These are phyloP conservation scores for Salix udensis DNA, from an alignment of 345 rosid species.

Conservation along the genomic window DNA sequence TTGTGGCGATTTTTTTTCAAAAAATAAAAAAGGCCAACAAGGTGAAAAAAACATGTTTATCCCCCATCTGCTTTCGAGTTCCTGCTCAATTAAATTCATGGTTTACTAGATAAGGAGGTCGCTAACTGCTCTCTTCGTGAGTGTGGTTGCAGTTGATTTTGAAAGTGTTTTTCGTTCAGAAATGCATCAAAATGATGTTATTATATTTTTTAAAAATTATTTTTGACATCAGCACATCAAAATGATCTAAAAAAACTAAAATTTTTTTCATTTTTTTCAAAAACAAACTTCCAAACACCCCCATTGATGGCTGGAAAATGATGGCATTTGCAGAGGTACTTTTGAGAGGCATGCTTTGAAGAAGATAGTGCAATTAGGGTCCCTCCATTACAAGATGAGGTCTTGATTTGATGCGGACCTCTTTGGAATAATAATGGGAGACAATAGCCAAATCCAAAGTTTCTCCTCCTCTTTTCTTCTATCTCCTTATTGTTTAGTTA, in stretches of 20 bases:
- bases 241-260: too few relatives aligned
- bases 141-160: too few relatives aligned
- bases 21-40: too few relatives aligned
- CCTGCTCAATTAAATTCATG: background rate
- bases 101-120: background rate
- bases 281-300: too few relatives aligned
- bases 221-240: too few relatives aligned
- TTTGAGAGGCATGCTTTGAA: background rate
- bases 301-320: background rate
- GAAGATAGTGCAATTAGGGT: conserved; percentile 31
- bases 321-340: background rate
- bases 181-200: too few relatives aligned
- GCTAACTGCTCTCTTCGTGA: too few relatives aligned
- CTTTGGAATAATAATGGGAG: conserved; percentile 52
- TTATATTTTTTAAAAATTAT: too few relatives aligned
- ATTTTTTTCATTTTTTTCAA: too few relatives aligned
- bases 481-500: conserved; percentile 20
- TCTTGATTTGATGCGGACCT: conserved; percentile 32
- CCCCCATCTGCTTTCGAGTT: background rate
- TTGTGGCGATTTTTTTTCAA: too few relatives aligned
- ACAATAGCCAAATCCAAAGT: conserved; percentile 45
- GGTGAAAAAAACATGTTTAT: too few relatives aligned
- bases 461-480: conserved; percentile 20
- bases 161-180: too few relatives aligned
- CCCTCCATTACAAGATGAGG: conserved; percentile 32